Base-by-base conservation (phyloP, 169 alveolate genomes). In the Plasmodium gaboni region DNA sequence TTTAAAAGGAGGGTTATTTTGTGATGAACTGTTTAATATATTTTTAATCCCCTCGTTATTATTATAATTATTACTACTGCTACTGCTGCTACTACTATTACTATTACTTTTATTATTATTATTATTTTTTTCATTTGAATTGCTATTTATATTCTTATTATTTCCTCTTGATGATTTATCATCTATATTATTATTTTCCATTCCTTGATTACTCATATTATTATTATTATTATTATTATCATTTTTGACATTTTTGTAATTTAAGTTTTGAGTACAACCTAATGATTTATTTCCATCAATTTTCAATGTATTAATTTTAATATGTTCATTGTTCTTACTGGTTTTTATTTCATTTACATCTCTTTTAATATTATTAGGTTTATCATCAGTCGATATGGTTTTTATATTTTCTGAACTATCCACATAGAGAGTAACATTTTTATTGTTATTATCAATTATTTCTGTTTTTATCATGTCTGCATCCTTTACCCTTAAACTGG, bases 141-240 rank as follows among this genome's bases (percentile, higher is more conserved):
- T 51, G 5, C 10, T 2, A 3, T 51, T 15, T 51, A n/a, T 51
- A n/a, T 51, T 51, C 9, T 51, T 51, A n/a, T 12, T n/a, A n/a
- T n/a, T 51, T 3, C 22, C 61, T 51, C 19, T 51, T n/a, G 61
- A 51, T 51, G 61, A 51, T n/a, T 51, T 51, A 51, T 51, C 61
- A 38, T 38, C 46, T 38, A 38, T 5, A 6, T 15, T 51, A 51
- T 51, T 51, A 6, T 51, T 51, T 51, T n/a, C 22, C n/a, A n/a
- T 15, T 15, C 4, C n/a, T 10, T n/a, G 22, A 10, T 51, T 51
- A 51, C 6, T 12, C 22, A 1, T 9, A 50, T 50, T 13, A 50
- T 51, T 15, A n/a, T n/a, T n/a, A 51, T 12, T 15, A 51, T 12
- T 51, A n/a, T 51, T 7, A 9, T 48, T 7, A 48, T 12, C 9